Evolutionary conservation across 768 basidiomycete species (phyloP).

Genomic region (Exidia glandulosa): DNA sequence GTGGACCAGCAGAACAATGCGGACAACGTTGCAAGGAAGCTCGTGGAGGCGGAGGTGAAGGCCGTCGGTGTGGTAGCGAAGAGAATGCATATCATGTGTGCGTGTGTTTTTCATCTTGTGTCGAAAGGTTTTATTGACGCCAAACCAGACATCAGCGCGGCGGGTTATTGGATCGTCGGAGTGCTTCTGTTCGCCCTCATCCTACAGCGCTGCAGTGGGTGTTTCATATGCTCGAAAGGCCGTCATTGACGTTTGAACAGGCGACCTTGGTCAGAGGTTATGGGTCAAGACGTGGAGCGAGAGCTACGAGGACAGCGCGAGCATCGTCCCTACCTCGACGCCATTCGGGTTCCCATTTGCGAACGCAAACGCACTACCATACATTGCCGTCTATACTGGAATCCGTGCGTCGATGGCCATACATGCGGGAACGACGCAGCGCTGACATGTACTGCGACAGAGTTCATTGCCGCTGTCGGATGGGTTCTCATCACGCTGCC

Average conservation of each 20-base stretch:
- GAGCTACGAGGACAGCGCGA: neutral
- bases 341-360: neutral
- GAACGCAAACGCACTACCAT: neutral
- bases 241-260: too few relatives aligned
- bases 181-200: neutral
- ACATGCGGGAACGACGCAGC: neutral
- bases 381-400: neutral
- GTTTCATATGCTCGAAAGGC: too few relatives aligned
- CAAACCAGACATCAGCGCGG: neutral
- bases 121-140: neutral
- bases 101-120: neutral
- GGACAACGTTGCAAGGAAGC: neutral
- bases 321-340: neutral
- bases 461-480: neutral
- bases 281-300: neutral
- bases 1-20: neutral
- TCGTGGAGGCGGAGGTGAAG: neutral
- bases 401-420: neutral
- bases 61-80: neutral
- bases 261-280: neutral
- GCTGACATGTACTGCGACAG: neutral
- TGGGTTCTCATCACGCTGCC: neutral
- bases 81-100: neutral
- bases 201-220: neutral
- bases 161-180: neutral